Evolutionary conservation across 2,329 filamentous ascomycete species (phyloP).

Genomic region (Hortaea werneckii): DNA sequence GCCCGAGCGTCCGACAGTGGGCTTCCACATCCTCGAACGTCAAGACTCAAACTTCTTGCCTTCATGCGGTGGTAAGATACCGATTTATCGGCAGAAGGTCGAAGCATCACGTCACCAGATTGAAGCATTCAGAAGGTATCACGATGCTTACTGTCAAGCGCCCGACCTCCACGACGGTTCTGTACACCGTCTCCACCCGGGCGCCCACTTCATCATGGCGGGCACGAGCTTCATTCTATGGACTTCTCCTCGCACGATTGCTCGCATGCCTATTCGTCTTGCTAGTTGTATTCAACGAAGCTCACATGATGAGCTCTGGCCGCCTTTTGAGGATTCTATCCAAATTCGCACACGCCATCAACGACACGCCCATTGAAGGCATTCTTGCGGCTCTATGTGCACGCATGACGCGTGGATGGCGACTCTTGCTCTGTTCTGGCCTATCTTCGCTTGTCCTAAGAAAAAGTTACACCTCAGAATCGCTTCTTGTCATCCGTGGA

Average conservation of each 20-base stretch:
- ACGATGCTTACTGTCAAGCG: conserved; percentile 24
- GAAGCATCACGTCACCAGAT: not conserved
- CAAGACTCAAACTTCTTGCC: no score
- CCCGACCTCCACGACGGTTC: conserved; percentile 70
- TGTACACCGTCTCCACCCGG: conserved; percentile 82
- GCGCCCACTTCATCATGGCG: conserved; percentile 41
- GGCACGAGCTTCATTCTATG: conserved; percentile 27
- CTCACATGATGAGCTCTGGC: no score
- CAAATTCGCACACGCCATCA: not conserved
- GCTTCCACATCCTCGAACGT: no score
- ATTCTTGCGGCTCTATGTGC: not conserved
- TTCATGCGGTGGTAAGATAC: not conserved
- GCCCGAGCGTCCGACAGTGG: no score
- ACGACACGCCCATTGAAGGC: not conserved
- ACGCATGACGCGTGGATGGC: conserved; percentile 29
- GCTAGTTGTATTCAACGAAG: conserved; percentile 2
- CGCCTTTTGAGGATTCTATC: not conserved
- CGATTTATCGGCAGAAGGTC: not conserved
- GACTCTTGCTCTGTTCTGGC: conserved; percentile 27
- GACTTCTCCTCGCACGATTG: conserved; percentile 37
- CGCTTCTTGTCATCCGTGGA: conserved; percentile 75
- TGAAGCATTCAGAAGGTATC: no score
- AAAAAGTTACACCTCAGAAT: conserved; percentile 53
- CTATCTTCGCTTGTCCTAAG: conserved; percentile 16
- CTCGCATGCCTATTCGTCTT: conserved; percentile 28